Conservation (phyloP, 441 rosid genomes). For the Croton laevigatus region DNA sequence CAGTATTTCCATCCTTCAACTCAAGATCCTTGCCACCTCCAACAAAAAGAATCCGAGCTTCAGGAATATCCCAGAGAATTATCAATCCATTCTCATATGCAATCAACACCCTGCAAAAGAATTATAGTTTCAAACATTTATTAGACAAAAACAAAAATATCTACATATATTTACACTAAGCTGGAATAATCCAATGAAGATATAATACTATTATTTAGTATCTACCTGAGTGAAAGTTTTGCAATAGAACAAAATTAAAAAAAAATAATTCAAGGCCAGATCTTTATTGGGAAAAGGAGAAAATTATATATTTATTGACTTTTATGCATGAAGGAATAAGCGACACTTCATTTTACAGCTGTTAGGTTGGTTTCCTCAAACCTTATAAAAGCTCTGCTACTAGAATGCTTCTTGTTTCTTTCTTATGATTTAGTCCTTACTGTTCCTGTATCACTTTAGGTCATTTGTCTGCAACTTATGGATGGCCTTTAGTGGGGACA, state of each 20-base stretch:
- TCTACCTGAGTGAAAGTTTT: not conserved
- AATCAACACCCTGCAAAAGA: conserved; percentile 53
- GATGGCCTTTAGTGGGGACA: conserved; percentile 3
- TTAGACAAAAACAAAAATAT: not conserved
- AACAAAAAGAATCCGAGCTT: conserved; percentile 41
- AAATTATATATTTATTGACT: not conserved
- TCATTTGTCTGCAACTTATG: not conserved
- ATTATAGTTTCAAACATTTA: not conserved
- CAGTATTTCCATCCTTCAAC: conserved; percentile 40
- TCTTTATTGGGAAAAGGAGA: not conserved
- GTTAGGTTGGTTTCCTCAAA: not conserved
- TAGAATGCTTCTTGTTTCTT: not conserved
- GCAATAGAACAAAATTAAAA: not conserved
- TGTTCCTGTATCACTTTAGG: no score
- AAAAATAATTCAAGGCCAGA: not conserved
- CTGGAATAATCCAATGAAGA: not conserved
- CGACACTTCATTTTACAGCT: not conserved
- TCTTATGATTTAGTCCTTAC: not conserved
- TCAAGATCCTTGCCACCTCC: conserved; percentile 63
- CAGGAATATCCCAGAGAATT: conserved; percentile 57
- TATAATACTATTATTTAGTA: conserved; percentile 3
- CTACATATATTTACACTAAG: not conserved
- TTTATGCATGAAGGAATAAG: not conserved
- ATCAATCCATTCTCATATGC: conserved; percentile 58
- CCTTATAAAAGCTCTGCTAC: not conserved